Percentiles rank a stretch among this genome's conserved stretches.
These are phyloP conservation scores for Jackrogersella minutella DNA, from an alignment of 495 filamentous ascomycete species.

Conservation along the genomic window DNA sequence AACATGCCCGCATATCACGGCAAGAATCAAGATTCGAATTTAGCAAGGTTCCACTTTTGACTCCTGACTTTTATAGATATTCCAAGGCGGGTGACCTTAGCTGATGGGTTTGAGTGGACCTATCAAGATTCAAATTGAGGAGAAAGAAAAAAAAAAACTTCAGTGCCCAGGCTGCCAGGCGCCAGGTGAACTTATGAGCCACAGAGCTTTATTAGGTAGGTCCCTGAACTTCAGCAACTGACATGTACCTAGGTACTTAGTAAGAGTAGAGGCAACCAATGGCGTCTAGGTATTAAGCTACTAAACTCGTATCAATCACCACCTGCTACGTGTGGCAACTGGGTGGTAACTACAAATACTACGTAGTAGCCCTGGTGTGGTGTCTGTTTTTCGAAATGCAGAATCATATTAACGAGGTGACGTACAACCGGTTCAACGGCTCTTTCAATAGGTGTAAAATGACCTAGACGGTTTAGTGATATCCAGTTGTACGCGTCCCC, in stretches of 20 bases:
- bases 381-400: too few species aligned
- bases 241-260: not conserved
- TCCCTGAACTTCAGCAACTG: too few species aligned
- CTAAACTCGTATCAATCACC: not conserved
- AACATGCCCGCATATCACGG: not conserved
- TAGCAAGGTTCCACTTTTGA: slow-evolving; percentile 24
- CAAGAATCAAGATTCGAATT: slow-evolving; percentile 2
- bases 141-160: too few species aligned
- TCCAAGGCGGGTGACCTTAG: not conserved
- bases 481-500: slow-evolving; percentile 8
- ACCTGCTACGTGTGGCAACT: too few species aligned
- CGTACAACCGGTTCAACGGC: not conserved
- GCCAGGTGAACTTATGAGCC: not conserved
- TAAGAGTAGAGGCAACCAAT: not conserved
- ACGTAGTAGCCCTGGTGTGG: too few species aligned
- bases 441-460: not conserved
- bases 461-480: not conserved
- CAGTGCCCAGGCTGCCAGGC: too few species aligned
- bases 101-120: not conserved
- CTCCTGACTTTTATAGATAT: slow-evolving; percentile 31
- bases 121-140: not conserved
- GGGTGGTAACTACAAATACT: not conserved
- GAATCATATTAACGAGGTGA: too few species aligned
- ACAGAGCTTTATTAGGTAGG: too few species aligned
- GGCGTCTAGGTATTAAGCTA: not conserved